These are phyloP conservation scores for Neophaeococcomyces aloes DNA, from an alignment of 2,329 filamentous ascomycete genomes.

Conservation along the genomic window DNA sequence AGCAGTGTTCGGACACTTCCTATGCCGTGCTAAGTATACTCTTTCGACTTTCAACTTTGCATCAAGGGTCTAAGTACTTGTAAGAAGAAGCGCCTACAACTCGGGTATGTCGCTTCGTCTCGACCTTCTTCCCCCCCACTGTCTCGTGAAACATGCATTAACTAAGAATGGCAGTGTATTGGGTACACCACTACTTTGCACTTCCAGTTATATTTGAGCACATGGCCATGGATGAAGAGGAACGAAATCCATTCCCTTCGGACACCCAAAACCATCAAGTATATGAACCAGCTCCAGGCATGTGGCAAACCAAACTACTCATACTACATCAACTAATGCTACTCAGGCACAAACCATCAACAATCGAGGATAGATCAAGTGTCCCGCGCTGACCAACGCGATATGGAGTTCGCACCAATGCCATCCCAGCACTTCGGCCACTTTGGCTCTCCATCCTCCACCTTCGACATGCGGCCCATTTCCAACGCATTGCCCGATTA, in stretches of 20 bases:
- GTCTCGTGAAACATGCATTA: constrained; percentile 6
- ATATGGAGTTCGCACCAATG: constrained; percentile 17
- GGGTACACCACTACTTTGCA: constrained; percentile 24
- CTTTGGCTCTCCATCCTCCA: constrained; percentile 7
- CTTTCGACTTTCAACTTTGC: constrained; percentile 1
- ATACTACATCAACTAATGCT: background rate
- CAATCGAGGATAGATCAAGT: constrained; percentile 44
- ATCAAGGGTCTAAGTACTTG: background rate
- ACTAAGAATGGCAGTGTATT: constrained; percentile 22
- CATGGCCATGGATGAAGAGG: constrained; percentile 22
- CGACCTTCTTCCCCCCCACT: constrained; percentile 2
- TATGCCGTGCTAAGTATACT: constrained; percentile 3
- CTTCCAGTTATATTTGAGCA: constrained; percentile 25
- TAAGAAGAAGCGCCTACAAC: constrained; percentile 1
- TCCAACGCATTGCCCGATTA: constrained; percentile 21
- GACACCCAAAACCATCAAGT: constrained; percentile 7
- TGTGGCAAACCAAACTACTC: background rate
- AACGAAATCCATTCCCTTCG: constrained; percentile 9
- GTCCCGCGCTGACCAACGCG: constrained; percentile 44
- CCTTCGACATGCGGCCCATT: constrained; percentile 23
- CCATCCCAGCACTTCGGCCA: constrained; percentile 16
- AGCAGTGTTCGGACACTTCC: background rate
- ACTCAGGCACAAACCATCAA: constrained; percentile 49
- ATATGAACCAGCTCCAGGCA: constrained; percentile 4
- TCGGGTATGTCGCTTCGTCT: constrained; percentile 7